Evolutionary conservation across 352 stramenopile genomes (phyloP).

Genomic region (Globisporangium recalcitrans): DNA sequence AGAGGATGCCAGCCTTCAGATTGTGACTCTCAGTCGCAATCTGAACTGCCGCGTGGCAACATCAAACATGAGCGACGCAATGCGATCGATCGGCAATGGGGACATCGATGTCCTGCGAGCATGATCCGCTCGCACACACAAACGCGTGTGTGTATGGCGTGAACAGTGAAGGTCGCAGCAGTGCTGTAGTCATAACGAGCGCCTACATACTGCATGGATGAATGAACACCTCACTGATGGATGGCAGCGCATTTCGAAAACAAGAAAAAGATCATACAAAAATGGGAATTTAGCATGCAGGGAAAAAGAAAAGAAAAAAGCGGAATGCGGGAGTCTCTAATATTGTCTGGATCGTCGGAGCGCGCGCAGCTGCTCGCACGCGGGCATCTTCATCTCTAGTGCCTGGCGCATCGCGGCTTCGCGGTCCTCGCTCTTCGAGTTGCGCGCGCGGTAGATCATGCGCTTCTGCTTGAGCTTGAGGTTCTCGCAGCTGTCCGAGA

Average conservation of each 20-base stretch:
- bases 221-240: too few relatives aligned
- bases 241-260: too few relatives aligned
- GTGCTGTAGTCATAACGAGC: too few relatives aligned
- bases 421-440: conserved; percentile 67
- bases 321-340: conserved; percentile 16
- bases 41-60: not conserved
- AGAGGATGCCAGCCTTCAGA: not conserved
- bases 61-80: not conserved
- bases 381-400: conserved; percentile 79
- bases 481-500: conserved; percentile 77
- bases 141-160: too few relatives aligned
- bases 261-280: not conserved
- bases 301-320: not conserved
- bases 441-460: conserved; percentile 83
- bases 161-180: too few relatives aligned
- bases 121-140: too few relatives aligned
- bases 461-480: conserved; percentile 82
- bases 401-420: conserved; percentile 73
- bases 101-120: too few relatives aligned
- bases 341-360: conserved; percentile 62
- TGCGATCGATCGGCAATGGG: not conserved
- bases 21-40: too few relatives aligned
- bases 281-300: conserved; percentile 8
- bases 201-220: too few relatives aligned
- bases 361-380: conserved; percentile 72